Evolutionary conservation across 202 grass and related monocot species (phyloP).

Genomic region (Zizania palustris): DNA sequence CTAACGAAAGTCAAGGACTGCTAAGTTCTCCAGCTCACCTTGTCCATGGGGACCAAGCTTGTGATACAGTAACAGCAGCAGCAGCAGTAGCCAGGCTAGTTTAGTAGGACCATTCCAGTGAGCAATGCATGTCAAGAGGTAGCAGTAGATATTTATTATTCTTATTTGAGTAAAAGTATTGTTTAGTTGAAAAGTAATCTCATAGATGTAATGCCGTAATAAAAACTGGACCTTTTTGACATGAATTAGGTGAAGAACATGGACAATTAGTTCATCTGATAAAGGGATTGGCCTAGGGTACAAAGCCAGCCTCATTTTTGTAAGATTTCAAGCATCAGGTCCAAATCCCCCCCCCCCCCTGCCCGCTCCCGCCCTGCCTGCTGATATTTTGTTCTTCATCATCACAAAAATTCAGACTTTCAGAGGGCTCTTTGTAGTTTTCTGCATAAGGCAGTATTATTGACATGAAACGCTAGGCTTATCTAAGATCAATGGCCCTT

Average conservation of each 20-base stretch:
- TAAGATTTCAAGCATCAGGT: slow-evolving; percentile 29
- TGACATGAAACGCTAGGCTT: slow-evolving; percentile 28
- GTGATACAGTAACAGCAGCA: slow-evolving; percentile 12
- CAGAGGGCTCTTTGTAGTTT: background rate
- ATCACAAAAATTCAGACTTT: slow-evolving; percentile 4
- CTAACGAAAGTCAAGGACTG: slow-evolving; percentile 32
- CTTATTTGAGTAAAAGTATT: background rate
- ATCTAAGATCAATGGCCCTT: slow-evolving; percentile 31
- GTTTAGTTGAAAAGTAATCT: slow-evolving; percentile 35
- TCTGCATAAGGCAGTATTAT: background rate
- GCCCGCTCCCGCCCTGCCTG: too few species aligned
- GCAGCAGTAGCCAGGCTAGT: slow-evolving; percentile 30
- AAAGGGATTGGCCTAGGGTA: slow-evolving; percentile 14
- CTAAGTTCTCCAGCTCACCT: slow-evolving; percentile 40
- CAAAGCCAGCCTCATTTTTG: slow-evolving; percentile 32
- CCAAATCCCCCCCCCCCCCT: too few species aligned
- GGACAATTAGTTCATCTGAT: slow-evolving; percentile 23
- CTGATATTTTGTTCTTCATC: slow-evolving; percentile 14
- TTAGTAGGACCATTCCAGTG: slow-evolving; percentile 9
- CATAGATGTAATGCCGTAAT: slow-evolving; percentile 25
- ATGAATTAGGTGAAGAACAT: slow-evolving; percentile 25
- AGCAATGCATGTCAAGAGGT: slow-evolving; percentile 17
- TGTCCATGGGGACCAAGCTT: slow-evolving; percentile 41
- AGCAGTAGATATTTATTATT: slow-evolving; percentile 5
- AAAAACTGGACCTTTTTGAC: slow-evolving; percentile 31